These are phyloP conservation scores for Carallia brachiata DNA, from an alignment of 345 rosid genomes.

Conservation along the genomic window DNA sequence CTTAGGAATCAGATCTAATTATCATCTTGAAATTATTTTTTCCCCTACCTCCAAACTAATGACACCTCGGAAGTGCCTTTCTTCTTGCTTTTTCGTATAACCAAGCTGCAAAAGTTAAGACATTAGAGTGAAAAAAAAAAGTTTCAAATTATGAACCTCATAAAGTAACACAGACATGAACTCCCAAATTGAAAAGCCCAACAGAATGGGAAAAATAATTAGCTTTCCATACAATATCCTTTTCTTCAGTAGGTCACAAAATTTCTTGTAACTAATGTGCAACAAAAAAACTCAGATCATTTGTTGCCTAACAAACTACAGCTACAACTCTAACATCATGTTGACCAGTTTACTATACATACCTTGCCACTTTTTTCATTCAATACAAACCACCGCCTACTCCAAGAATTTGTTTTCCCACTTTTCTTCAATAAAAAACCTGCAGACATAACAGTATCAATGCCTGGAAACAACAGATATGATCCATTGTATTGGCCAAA, in stretches of 20 bases:
- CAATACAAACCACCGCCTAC: conserved; percentile 91
- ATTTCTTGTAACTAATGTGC: too few species aligned
- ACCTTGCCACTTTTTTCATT: conserved; percentile 99
- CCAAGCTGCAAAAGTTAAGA: conserved; percentile 65
- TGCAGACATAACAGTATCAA: conserved; percentile 32
- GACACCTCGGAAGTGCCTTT: conserved; percentile 90
- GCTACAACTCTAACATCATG: neutral
- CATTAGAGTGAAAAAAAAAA: neutral
- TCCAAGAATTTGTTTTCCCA: conserved; percentile 90
- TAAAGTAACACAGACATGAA: too few species aligned
- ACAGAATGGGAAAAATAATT: neutral
- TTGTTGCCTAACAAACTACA: neutral
- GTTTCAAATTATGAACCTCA: neutral
- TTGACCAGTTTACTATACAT: conserved; percentile 9
- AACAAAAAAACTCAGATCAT: too few species aligned
- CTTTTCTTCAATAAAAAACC: conserved; percentile 93
- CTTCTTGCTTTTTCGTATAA: conserved; percentile 95
- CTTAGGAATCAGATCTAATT: neutral
- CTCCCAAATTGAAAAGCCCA: neutral
- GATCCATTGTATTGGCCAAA: neutral
- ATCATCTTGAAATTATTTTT: neutral
- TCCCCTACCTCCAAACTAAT: conserved; percentile 79
- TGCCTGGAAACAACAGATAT: neutral
- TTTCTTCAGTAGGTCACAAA: neutral
- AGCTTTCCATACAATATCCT: neutral